Conservation (phyloP, 768 basidiomycete species). For the Lentinula guzmanii region DNA sequence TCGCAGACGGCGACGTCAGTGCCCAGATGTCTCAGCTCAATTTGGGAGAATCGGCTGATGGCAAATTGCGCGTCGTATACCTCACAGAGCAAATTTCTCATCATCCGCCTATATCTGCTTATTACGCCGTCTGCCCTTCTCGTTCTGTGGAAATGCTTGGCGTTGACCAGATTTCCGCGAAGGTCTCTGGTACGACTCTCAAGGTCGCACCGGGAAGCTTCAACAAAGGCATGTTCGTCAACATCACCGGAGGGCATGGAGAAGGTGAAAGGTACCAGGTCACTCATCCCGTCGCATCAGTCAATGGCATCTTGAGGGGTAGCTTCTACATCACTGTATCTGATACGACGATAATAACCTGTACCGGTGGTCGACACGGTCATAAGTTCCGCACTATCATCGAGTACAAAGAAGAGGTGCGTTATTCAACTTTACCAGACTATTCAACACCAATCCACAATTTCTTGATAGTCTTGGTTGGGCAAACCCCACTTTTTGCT, state of each 20-base stretch:
- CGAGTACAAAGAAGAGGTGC: constrained; percentile 94
- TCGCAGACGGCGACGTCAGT: constrained; percentile 35
- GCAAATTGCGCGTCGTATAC: constrained; percentile 63
- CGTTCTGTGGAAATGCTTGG: constrained; percentile 69
- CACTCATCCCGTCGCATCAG: constrained; percentile 82
- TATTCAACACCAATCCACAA: not conserved
- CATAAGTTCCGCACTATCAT: constrained; percentile 73
- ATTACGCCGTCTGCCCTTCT: constrained; percentile 70
- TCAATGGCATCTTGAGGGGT: constrained; percentile 90
- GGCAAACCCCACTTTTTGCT: constrained; percentile 79
- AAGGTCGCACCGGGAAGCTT: constrained; percentile 76
- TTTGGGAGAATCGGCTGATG: constrained; percentile 35
- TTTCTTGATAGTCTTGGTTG: constrained; percentile 66
- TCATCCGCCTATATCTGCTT: constrained; percentile 92
- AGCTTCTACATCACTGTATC: constrained; percentile 86
- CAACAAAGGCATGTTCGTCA: constrained; percentile 87
- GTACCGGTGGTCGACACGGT: constrained; percentile 58
- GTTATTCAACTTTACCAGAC: constrained; percentile 13
- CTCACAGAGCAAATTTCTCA: constrained; percentile 95
- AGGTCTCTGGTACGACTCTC: constrained; percentile 82
- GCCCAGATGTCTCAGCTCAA: constrained; percentile 60
- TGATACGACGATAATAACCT: constrained; percentile 78
- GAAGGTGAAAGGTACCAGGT: constrained; percentile 82
- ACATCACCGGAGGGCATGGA: constrained; percentile 66
- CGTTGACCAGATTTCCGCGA: constrained; percentile 91